These are phyloP conservation scores for Barnettozyma siamensis DNA, from an alignment of 805 yeast species.

Conservation along the genomic window DNA sequence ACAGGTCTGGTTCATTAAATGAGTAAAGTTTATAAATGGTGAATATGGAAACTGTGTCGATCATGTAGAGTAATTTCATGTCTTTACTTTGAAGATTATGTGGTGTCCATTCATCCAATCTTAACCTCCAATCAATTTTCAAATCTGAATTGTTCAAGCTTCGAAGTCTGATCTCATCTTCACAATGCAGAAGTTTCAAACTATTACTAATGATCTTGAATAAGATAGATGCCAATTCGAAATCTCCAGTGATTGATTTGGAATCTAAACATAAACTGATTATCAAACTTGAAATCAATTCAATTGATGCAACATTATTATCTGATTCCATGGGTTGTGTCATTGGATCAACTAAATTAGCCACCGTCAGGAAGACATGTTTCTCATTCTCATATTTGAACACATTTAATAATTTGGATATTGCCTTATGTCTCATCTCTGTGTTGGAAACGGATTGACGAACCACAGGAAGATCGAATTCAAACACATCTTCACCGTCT, in stretches of 20 bases:
- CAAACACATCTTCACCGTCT: constrained; percentile 23
- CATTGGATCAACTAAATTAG: constrained; percentile 50
- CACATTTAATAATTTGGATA: constrained; percentile 25
- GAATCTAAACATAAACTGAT: constrained; percentile 28
- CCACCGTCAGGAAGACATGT: constrained; percentile 23
- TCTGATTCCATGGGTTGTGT: constrained; percentile 66
- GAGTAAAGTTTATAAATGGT: constrained; percentile 40
- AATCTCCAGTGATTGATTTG: constrained; percentile 28
- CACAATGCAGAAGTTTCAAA: constrained; percentile 32
- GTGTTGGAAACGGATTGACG: constrained; percentile 23
- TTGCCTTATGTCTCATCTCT: constrained; percentile 26
- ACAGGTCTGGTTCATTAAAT: constrained; percentile 31
- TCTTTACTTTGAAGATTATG: constrained; percentile 29
- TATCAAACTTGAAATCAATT: constrained; percentile 46
- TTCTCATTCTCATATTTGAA: constrained; percentile 10
- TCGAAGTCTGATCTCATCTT: constrained; percentile 37
- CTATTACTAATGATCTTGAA: constrained; percentile 34
- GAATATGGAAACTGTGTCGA: constrained; percentile 36
- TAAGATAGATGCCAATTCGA: constrained; percentile 28
- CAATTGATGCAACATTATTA: constrained; percentile 46
- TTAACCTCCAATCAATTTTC: constrained; percentile 28
- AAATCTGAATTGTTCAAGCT: constrained; percentile 35
- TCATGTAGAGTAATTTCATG: constrained; percentile 41
- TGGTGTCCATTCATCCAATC: constrained; percentile 34
- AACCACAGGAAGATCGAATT: constrained; percentile 25